Conservation (phyloP, 2,329 filamentous ascomycete species). For the Trichoderma atrobrunneum region DNA sequence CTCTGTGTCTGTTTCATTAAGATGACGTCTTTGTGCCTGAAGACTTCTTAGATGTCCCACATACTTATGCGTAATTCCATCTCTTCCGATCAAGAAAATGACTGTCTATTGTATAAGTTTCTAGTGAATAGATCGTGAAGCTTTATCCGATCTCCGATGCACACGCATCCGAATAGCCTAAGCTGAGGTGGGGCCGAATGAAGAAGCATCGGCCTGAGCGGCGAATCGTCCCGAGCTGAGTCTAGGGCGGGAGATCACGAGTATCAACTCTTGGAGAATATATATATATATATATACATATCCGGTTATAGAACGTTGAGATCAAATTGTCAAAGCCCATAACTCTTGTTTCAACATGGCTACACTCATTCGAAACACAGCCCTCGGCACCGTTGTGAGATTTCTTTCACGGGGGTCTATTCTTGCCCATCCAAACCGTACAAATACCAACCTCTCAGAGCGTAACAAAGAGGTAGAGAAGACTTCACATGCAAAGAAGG, state of each 20-base stretch:
- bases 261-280: not conserved
- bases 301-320: too few species aligned
- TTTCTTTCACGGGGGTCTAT: not conserved
- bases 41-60: not conserved
- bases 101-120: not conserved
- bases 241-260: not conserved
- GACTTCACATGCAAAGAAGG: not conserved
- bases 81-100: not conserved
- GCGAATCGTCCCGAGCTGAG: not conserved
- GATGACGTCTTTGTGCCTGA: not conserved
- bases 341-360: not conserved
- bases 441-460: not conserved
- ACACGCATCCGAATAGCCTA: not conserved
- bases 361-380: not conserved
- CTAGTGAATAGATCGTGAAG: not conserved
- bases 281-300: not conserved
- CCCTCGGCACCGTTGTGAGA: not conserved
- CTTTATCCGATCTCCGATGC: not conserved
- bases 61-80: not conserved
- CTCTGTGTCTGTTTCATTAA: not conserved
- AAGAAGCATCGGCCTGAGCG: not conserved
- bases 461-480: not conserved
- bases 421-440: not conserved
- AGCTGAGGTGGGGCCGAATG: not conserved
- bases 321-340: not conserved